These are phyloP conservation scores for Pistacia atlantica DNA, from an alignment of 345 rosid species.

Conservation along the genomic window DNA sequence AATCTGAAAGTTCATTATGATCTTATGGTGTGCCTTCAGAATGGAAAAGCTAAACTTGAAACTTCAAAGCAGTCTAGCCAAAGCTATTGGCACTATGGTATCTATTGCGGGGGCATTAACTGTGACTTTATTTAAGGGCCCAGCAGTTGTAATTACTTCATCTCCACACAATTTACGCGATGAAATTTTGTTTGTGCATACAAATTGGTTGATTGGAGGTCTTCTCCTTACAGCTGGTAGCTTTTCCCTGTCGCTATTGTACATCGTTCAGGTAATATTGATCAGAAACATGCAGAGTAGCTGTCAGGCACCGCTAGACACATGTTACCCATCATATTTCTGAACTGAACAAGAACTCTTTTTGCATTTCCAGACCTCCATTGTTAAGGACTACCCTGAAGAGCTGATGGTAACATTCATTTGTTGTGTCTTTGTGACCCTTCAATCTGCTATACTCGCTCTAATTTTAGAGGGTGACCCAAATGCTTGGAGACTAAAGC, in stretches of 20 bases:
- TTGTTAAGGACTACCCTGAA: slow-evolving; percentile 26
- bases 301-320: too few relatives aligned
- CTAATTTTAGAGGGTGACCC: slow-evolving; percentile 24
- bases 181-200: background rate
- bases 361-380: slow-evolving; percentile 21
- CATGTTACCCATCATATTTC: background rate
- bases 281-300: background rate
- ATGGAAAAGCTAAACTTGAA: slow-evolving; percentile 33
- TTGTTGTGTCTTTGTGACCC: slow-evolving; percentile 13
- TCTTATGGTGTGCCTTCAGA: background rate
- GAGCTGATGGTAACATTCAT: slow-evolving; percentile 27
- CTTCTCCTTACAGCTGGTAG: slow-evolving; percentile 2
- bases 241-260: background rate
- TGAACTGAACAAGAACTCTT: background rate
- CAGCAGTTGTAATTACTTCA: background rate
- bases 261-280: slow-evolving; percentile 11
- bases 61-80: slow-evolving; percentile 28
- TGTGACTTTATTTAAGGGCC: slow-evolving; percentile 30
- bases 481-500: slow-evolving; percentile 30
- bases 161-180: background rate
- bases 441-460: slow-evolving; percentile 21
- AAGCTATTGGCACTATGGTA: slow-evolving; percentile 28
- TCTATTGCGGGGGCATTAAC: slow-evolving; percentile 28
- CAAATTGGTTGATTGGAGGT: slow-evolving; percentile 24
- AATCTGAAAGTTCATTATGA: background rate